A percentile compares a stretch with the other conserved stretches of the same genome.
phyloP scores from a whole-genome alignment of 352 stramenopile genomes.

The Plasmopara halstedii region DNA sequence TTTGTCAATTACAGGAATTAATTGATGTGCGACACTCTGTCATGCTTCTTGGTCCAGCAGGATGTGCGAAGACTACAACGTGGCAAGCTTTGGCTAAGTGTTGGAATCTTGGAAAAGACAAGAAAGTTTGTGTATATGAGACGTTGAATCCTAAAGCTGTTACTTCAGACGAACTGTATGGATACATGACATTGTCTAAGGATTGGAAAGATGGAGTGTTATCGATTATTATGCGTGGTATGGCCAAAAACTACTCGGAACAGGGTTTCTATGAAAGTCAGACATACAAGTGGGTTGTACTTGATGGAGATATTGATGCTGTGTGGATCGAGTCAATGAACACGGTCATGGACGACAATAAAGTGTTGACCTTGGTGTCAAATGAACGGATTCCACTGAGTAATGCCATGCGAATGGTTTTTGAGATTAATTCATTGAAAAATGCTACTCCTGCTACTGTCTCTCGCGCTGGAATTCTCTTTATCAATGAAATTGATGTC shows the following conservation, averaged over 20 bases:
- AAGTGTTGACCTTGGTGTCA: slow-evolving; percentile 90
- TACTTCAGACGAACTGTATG: slow-evolving; percentile 90
- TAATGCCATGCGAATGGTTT: slow-evolving; percentile 85
- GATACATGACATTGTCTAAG: slow-evolving; percentile 87
- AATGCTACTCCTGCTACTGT: slow-evolving; percentile 83
- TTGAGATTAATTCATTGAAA: slow-evolving; percentile 87
- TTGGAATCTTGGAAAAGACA: slow-evolving; percentile 84
- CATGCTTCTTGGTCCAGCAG: slow-evolving; percentile 77
- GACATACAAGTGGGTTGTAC: slow-evolving; percentile 85
- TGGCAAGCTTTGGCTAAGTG: slow-evolving; percentile 82
- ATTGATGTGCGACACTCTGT: slow-evolving; percentile 86
- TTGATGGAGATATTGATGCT: slow-evolving; percentile 84
- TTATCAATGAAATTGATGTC: slow-evolving; percentile 87
- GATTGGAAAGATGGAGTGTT: slow-evolving; percentile 87
- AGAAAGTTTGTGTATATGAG: slow-evolving; percentile 86
- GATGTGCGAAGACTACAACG: slow-evolving; percentile 80
- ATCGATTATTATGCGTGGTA: slow-evolving; percentile 87
- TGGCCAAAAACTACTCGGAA: slow-evolving; percentile 86
- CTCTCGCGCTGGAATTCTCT: slow-evolving; percentile 82
- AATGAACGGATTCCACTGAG: slow-evolving; percentile 84
- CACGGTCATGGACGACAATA: slow-evolving; percentile 97
- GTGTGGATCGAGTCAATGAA: slow-evolving; percentile 94
- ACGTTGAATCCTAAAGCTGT: slow-evolving; percentile 85
- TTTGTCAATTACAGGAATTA: slow-evolving; percentile 81
- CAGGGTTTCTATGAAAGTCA: slow-evolving; percentile 94